Evolutionary conservation across 2,329 filamentous ascomycete species (phyloP), one percentile per base, ranked within the genome.

Genomic region (Fusarium musae): DNA sequence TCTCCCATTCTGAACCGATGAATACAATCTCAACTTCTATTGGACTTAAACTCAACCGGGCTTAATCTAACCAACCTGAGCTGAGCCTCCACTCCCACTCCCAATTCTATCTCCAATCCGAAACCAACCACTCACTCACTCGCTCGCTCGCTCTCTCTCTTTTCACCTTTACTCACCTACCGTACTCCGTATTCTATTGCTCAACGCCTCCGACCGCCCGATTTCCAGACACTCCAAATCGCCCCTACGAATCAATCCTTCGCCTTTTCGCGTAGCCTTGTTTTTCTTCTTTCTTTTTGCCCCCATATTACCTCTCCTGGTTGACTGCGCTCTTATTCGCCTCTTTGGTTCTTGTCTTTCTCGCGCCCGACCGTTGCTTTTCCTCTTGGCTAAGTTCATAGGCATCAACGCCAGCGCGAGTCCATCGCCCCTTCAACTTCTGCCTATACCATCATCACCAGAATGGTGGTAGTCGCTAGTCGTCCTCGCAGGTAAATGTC

Each of bases 401-500:
- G 67, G 64, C 64, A 63, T 59, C 54, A 43, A 26, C 65, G 59
- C 49, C 66, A 58, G 66, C 75, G 77, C 77, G 77, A 76, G 73
- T 77, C 73, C 70, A 76, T 78, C 77, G 77, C 76, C 72, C 58
- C 69, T 34, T 68, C 70, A 59, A 62, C 63, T 54, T 46, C 61
- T 62, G 75, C 65, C 58, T 47, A 71, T 66, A 70, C 66, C 69
- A 68, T 75, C 75, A 77, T 78, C 74, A 82, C 85, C 88, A 90
- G 84, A 84, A 90, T 90, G 88, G 85, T 89, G 86, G 84, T 86
- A 85, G 84, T 83, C 84, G 84, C 84, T 81, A 78, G 82, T 80
- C 78, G 79, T 79, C 83, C 81, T 82, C 82, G 80, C 80, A 87
- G 86, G 86, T 90, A 87, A 88, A 89, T 90, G 88, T 86, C 85